Evolutionary conservation across 2,329 filamentous ascomycete genomes (phyloP).

Genomic region (Colletotrichum cuscutae): DNA sequence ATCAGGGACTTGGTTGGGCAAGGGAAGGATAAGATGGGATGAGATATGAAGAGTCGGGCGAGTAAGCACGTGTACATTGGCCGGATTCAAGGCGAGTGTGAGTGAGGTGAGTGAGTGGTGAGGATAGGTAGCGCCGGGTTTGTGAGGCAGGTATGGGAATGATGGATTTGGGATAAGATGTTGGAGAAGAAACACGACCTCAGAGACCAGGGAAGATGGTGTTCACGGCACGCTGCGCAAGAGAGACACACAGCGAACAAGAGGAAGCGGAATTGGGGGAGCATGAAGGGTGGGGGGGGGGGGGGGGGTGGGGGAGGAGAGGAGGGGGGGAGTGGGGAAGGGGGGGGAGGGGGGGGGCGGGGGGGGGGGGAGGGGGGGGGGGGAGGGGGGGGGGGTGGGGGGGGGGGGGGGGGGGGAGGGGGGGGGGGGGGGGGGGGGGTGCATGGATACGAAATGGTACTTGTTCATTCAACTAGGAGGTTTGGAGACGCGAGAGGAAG

Average conservation of each 20-base stretch:
- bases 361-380: no score
- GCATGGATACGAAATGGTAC: not conserved
- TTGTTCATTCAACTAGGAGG: not conserved
- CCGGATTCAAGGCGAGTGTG: not conserved
- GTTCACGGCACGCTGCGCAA: not conserved
- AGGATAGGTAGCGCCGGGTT: not conserved
- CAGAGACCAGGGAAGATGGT: not conserved
- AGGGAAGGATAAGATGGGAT: not conserved
- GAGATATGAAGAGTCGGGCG: not conserved
- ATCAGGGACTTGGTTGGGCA: slow-evolving; percentile 1
- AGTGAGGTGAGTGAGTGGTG: not conserved
- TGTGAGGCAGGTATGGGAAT: slow-evolving; percentile 18
- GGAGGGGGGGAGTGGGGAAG: no score
- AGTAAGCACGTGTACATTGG: not conserved
- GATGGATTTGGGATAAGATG: slow-evolving; percentile 1
- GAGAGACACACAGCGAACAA: not conserved
- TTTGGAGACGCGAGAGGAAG: not conserved
- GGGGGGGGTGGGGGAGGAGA: no score
- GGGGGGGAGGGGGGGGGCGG: no score
- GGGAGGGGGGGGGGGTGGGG: no score
- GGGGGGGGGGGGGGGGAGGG: not conserved
- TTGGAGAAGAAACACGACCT: not conserved
- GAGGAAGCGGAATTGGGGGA: not conserved
- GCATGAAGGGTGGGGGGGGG: not conserved
- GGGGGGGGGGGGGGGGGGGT: not conserved